These are phyloP conservation scores for Asterionellopsis glacialis DNA, from an alignment of 108 stramenopile genomes.

Conservation along the genomic window DNA sequence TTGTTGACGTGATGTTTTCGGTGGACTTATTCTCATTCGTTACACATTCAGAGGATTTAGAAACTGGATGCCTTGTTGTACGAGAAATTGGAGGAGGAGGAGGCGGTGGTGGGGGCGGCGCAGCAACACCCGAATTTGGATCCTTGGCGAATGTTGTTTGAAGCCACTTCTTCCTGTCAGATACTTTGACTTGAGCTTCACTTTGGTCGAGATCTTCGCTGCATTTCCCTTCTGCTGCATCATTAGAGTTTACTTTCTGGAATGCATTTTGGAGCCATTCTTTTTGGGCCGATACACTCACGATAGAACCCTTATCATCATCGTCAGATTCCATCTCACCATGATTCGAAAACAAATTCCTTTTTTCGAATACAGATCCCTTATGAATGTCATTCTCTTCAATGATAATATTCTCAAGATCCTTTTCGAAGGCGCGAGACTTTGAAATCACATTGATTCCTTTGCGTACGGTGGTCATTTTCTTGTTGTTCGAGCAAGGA, in stretches of 20 bases:
- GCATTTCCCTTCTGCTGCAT: slow-evolving; percentile 3
- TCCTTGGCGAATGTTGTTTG: slow-evolving; percentile 55
- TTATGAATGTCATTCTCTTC: slow-evolving; percentile 30
- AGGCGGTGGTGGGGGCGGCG: no score
- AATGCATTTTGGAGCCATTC: slow-evolving; percentile 42
- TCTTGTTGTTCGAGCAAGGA: slow-evolving; percentile 67
- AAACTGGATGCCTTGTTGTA: no score
- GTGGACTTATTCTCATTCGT: no score
- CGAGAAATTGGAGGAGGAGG: no score
- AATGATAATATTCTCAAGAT: slow-evolving; percentile 30
- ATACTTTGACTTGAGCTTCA: slow-evolving; percentile 30
- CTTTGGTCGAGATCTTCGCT: background rate
- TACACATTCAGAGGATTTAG: no score
- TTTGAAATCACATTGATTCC: slow-evolving; percentile 67
- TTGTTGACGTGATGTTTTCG: no score
- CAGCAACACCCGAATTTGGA: no score
- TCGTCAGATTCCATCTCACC: slow-evolving; percentile 11
- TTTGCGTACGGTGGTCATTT: slow-evolving; percentile 43
- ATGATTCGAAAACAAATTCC: slow-evolving; percentile 19
- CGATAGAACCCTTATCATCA: slow-evolving; percentile 4
- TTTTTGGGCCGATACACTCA: slow-evolving; percentile 28
- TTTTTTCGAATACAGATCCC: slow-evolving; percentile 26
- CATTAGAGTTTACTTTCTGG: background rate
- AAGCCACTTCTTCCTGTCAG: slow-evolving; percentile 69
- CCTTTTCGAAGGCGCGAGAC: slow-evolving; percentile 67